A percentile compares a stretch with the other conserved stretches of the same genome.
phyloP scores from a whole-genome alignment of 2,329 filamentous ascomycete species.

The Clonostachys solani region DNA sequence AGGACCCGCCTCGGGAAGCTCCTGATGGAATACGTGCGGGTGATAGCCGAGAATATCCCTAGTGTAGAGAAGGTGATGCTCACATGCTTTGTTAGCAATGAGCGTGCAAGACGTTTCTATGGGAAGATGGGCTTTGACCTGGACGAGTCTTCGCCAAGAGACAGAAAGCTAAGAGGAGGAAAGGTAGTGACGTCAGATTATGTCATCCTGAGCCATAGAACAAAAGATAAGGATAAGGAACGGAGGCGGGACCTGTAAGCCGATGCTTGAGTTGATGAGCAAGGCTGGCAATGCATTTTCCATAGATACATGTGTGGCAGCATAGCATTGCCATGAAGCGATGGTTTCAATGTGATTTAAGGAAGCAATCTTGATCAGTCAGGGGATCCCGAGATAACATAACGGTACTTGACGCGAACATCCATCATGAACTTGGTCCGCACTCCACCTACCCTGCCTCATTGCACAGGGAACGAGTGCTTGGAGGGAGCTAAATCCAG shows the following conservation, averaged over 20 bases:
- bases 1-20: slow-evolving; percentile 60
- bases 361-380: no score
- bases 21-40: slow-evolving; percentile 53
- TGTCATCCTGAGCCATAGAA: slow-evolving; percentile 51
- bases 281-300: no score
- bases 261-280: no score
- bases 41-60: slow-evolving; percentile 47
- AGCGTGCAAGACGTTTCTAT: slow-evolving; percentile 56
- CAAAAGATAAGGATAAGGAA: slow-evolving; percentile 10
- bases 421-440: no score
- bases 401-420: no score
- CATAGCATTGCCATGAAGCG: no score
- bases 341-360: no score
- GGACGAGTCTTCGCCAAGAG: slow-evolving; percentile 51
- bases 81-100: slow-evolving; percentile 65
- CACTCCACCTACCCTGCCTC: no score
- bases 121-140: slow-evolving; percentile 49
- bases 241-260: background rate
- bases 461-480: no score
- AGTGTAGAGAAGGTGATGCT: slow-evolving; percentile 66
- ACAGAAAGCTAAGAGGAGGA: slow-evolving; percentile 48
- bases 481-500: no score
- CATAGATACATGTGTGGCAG: no score
- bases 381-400: background rate
- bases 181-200: slow-evolving; percentile 52